phyloP scores from a whole-genome alignment of 768 basidiomycete species.

The Lactarius quietus region DNA sequence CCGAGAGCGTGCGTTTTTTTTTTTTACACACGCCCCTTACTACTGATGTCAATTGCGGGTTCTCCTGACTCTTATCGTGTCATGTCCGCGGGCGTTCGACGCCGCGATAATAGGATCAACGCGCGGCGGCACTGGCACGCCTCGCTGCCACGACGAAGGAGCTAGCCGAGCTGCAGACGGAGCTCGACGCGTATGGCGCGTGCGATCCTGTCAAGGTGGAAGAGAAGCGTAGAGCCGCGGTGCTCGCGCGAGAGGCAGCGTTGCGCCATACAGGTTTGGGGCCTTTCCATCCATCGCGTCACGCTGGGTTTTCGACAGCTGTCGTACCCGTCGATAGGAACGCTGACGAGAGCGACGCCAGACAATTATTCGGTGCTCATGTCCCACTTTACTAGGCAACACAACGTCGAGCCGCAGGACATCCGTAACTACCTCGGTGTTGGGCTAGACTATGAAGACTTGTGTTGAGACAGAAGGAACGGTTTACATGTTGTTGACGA shows the following conservation, averaged over 20 bases:
- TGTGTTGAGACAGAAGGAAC: slow-evolving; percentile 37
- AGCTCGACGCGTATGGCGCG: slow-evolving; percentile 74
- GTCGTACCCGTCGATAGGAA: background rate
- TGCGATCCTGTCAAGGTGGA: slow-evolving; percentile 83
- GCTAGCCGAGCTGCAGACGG: slow-evolving; percentile 52
- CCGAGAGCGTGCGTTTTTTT: slow-evolving; percentile 53
- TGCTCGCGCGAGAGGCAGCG: slow-evolving; percentile 79
- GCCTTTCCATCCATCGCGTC: background rate
- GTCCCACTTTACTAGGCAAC: slow-evolving; percentile 62
- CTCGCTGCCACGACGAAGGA: slow-evolving; percentile 49
- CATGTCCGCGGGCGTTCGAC: background rate
- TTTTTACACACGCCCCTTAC: no score
- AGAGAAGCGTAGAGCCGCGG: slow-evolving; percentile 65
- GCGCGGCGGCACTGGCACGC: slow-evolving; percentile 49
- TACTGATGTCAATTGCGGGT: no score
- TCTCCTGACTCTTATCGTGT: background rate
- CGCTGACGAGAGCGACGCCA: slow-evolving; percentile 30
- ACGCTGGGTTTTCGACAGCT: no score
- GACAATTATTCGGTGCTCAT: slow-evolving; percentile 70
- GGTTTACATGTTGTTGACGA: background rate
- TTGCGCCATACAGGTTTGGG: slow-evolving; percentile 83
- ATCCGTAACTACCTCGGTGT: slow-evolving; percentile 64
- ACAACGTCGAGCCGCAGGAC: slow-evolving; percentile 53
- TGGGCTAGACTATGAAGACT: slow-evolving; percentile 74
- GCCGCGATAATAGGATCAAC: slow-evolving; percentile 45